These are phyloP conservation scores for Paxillus involutus DNA, from an alignment of 768 basidiomycete genomes.

Conservation along the genomic window DNA sequence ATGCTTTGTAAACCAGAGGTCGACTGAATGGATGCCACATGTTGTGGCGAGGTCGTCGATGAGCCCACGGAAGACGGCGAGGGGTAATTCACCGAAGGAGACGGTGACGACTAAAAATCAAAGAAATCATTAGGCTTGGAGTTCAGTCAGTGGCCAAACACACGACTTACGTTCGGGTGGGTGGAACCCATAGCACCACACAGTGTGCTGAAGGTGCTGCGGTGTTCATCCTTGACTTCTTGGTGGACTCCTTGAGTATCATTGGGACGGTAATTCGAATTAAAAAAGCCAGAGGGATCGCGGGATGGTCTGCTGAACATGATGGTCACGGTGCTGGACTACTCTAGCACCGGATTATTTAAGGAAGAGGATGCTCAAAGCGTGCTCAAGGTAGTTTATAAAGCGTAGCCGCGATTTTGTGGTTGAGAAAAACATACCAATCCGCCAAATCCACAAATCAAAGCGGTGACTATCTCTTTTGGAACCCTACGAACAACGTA, in stretches of 20 bases:
- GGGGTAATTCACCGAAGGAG: neutral
- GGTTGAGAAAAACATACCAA: neutral
- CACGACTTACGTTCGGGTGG: neutral
- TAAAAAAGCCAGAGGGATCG: neutral
- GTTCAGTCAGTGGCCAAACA: neutral
- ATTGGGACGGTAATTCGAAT: neutral
- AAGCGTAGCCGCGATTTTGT: neutral
- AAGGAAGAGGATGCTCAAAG: neutral
- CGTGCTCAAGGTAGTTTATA: neutral
- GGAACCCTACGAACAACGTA: neutral
- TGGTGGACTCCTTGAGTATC: neutral
- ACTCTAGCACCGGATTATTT: neutral
- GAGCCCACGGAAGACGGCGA: neutral
- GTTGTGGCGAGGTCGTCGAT: neutral
- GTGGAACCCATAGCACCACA: neutral
- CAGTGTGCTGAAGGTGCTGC: neutral
- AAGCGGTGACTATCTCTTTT: neutral
- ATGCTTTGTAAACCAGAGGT: neutral
- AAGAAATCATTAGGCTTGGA: neutral
- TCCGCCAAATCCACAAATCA: neutral
- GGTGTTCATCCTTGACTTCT: neutral
- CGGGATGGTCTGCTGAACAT: neutral
- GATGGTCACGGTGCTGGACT: neutral
- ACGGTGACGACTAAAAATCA: neutral
- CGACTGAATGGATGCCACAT: neutral